A percentile compares a stretch with the other conserved stretches of the same genome.
Evolutionary conservation across 208 protist species (phyloP).

Genomic region (Leishmania tropica): DNA sequence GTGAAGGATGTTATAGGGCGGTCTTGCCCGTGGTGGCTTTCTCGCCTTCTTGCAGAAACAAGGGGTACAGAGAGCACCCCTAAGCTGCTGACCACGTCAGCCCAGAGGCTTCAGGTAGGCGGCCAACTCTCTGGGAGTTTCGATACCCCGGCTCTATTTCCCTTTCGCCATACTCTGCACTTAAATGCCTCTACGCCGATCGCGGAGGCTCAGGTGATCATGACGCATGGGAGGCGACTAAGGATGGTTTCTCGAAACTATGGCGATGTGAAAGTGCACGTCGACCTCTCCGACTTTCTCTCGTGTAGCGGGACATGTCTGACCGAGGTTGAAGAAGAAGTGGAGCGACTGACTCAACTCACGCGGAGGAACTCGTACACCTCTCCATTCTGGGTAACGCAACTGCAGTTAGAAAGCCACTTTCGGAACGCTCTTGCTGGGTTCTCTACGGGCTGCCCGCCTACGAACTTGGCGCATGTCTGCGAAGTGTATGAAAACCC

Average conservation of each 20-base stretch:
- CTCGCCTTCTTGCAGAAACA: neutral
- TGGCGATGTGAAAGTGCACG: conserved; percentile 36
- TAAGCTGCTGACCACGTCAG: neutral
- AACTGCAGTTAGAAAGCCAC: conserved; percentile 2
- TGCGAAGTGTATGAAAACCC: conserved; percentile 23
- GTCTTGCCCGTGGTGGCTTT: conserved; percentile 5
- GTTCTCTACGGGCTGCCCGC: neutral
- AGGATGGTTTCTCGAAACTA: conserved; percentile 13
- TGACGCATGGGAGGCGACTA: conserved; percentile 28
- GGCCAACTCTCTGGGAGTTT: neutral
- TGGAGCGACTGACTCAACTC: conserved; percentile 6
- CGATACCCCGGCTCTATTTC: neutral
- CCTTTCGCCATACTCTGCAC: too few relatives aligned
- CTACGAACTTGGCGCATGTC: conserved; percentile 8
- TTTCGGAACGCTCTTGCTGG: neutral
- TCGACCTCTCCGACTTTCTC: conserved; percentile 44
- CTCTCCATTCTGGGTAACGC: conserved; percentile 66
- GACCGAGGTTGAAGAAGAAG: conserved; percentile 19
- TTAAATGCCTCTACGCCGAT: neutral
- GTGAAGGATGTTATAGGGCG: neutral
- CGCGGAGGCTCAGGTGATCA: conserved; percentile 6
- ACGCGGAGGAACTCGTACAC: conserved; percentile 20
- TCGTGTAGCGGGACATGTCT: conserved; percentile 40
- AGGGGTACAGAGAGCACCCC: too few relatives aligned
- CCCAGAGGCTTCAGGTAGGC: neutral